phyloP scores from a whole-genome alignment of 257 asterid species.

The Dorcoceras hygrometricum region DNA sequence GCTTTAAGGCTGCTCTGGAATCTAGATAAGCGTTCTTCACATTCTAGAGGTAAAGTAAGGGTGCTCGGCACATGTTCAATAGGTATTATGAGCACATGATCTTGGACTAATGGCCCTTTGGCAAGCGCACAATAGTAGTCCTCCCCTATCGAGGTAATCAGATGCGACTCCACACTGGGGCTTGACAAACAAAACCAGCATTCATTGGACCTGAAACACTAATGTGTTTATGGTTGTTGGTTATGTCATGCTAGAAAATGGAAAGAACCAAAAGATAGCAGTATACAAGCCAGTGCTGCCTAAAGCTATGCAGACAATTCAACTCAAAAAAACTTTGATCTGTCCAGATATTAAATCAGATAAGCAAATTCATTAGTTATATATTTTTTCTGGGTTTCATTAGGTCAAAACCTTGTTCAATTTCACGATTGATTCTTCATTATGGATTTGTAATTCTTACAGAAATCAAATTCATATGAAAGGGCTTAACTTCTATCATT shows the following conservation, averaged over 20 bases:
- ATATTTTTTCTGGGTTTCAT: background rate
- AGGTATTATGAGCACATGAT: constrained; percentile 86
- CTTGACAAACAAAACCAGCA: constrained; percentile 98
- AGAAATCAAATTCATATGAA: background rate
- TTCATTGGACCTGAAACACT: constrained; percentile 70
- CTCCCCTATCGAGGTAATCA: constrained; percentile 74
- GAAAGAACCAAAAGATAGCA: background rate
- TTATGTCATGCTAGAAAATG: background rate
- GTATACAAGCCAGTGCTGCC: background rate
- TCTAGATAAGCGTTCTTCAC: constrained; percentile 55
- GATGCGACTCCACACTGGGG: constrained; percentile 76
- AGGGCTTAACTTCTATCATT: no score
- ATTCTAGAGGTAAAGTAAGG: constrained; percentile 63
- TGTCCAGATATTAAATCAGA: background rate
- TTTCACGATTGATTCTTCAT: background rate
- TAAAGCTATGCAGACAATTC: background rate
- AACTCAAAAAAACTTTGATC: background rate
- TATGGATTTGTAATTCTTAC: background rate
- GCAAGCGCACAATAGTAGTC: constrained; percentile 84
- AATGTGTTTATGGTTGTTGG: background rate
- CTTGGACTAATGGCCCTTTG: constrained; percentile 85
- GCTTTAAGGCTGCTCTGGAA: constrained; percentile 66
- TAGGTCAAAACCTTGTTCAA: background rate
- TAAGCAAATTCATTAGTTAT: background rate
- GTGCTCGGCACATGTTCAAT: constrained; percentile 84